Conservation (phyloP, 2,329 filamentous ascomycete species). For the Talaromyces sp. region DNA sequence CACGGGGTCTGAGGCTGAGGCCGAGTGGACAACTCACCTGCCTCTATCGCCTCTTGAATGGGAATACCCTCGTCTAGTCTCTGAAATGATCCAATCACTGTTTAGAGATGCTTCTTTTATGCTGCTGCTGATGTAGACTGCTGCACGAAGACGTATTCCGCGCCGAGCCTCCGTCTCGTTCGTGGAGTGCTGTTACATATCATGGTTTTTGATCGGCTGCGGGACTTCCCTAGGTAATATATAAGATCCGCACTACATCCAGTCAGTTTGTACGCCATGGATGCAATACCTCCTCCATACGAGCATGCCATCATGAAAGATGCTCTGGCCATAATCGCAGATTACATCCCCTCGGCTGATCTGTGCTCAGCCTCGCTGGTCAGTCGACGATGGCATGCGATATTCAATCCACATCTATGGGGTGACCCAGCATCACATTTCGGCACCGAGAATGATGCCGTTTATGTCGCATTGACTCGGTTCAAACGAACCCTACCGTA, state of each 20-base stretch:
- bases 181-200: background rate
- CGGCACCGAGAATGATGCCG: constrained; percentile 57
- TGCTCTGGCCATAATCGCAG: constrained; percentile 55
- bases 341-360: constrained; percentile 55
- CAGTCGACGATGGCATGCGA: constrained; percentile 55
- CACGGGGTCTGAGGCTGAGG: constrained; percentile 5
- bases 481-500: constrained; percentile 57
- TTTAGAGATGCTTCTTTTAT: background rate
- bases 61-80: background rate
- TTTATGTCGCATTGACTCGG: constrained; percentile 59
- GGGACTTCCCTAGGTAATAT: background rate
- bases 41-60: background rate
- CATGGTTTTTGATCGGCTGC: background rate
- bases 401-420: constrained; percentile 61
- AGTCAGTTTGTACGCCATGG: constrained; percentile 41
- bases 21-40: background rate
- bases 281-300: constrained; percentile 60
- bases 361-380: constrained; percentile 57
- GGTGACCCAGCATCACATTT: constrained; percentile 63
- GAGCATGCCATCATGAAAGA: constrained; percentile 54
- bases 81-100: background rate
- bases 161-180: background rate
- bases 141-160: background rate
- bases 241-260: background rate
- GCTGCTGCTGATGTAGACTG: background rate